Conservation (phyloP, 2,329 filamentous ascomycete species). For the Venturia pyrina region DNA sequence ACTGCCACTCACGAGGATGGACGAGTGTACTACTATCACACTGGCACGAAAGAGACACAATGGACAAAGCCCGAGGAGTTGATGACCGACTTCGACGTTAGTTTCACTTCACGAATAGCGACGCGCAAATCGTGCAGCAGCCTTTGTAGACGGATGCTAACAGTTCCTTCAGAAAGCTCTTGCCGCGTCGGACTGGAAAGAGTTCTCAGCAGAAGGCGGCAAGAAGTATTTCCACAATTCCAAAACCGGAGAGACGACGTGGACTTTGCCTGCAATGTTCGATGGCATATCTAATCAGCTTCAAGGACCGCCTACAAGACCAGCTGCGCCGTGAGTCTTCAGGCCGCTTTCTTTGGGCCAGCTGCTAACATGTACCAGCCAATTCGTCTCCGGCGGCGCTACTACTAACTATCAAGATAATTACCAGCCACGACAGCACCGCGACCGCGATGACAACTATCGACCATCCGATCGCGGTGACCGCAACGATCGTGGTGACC, state of each 20-base stretch:
- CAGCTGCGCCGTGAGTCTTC: slow-evolving; percentile 35
- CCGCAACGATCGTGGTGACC: slow-evolving; percentile 6
- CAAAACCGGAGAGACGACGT: slow-evolving; percentile 83
- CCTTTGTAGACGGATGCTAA: slow-evolving; percentile 14
- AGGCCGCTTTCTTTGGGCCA: not conserved
- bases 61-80: slow-evolving; percentile 91
- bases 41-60: slow-evolving; percentile 74
- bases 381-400: slow-evolving; percentile 48
- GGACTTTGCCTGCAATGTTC: slow-evolving; percentile 84
- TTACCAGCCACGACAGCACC: slow-evolving; percentile 20
- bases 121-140: not conserved
- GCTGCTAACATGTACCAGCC: slow-evolving; percentile 15
- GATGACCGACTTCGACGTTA: slow-evolving; percentile 76
- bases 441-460: slow-evolving; percentile 40
- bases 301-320: slow-evolving; percentile 26
- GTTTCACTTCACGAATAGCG: not conserved
- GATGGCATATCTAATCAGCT: slow-evolving; percentile 61
- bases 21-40: slow-evolving; percentile 84
- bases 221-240: slow-evolving; percentile 91
- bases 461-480: slow-evolving; percentile 38
- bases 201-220: slow-evolving; percentile 78
- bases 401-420: slow-evolving; percentile 6
- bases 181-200: slow-evolving; percentile 80
- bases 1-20: slow-evolving; percentile 75
- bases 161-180: slow-evolving; percentile 55